Evolutionary conservation across 768 basidiomycete genomes (phyloP).

Genomic region (Boletus rufocinnamomeus): DNA sequence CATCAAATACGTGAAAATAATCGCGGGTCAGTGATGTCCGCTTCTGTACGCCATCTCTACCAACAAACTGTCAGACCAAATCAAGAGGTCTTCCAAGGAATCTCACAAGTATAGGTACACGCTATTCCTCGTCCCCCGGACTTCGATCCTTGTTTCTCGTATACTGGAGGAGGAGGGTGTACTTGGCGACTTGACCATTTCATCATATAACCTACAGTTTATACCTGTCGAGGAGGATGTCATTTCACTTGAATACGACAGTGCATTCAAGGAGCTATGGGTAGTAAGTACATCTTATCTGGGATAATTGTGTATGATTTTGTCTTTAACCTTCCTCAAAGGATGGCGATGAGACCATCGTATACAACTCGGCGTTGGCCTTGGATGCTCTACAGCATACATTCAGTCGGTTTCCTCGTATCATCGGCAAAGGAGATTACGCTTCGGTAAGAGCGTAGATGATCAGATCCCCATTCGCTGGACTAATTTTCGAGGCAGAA

Average conservation of each 20-base stretch:
- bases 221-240: slow-evolving; percentile 94
- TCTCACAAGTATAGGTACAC: slow-evolving; percentile 82
- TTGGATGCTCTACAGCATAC: slow-evolving; percentile 79
- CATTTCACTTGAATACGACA: slow-evolving; percentile 84
- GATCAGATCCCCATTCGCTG: not conserved
- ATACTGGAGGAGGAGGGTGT: slow-evolving; percentile 98
- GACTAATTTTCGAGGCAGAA: slow-evolving; percentile 49
- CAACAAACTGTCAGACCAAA: slow-evolving; percentile 67
- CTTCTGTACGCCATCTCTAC: slow-evolving; percentile 21
- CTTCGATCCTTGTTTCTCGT: slow-evolving; percentile 81
- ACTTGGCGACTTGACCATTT: slow-evolving; percentile 87
- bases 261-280: slow-evolving; percentile 86
- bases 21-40: slow-evolving; percentile 66
- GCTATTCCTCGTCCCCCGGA: slow-evolving; percentile 82
- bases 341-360: slow-evolving; percentile 91
- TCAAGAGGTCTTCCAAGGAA: slow-evolving; percentile 75
- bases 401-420: slow-evolving; percentile 88
- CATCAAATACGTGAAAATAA: slow-evolving; percentile 82
- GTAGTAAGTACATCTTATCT: slow-evolving; percentile 57
- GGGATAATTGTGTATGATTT: not conserved
- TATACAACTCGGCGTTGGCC: slow-evolving; percentile 89
- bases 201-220: slow-evolving; percentile 88
- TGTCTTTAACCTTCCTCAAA: slow-evolving; percentile 32
- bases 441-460: slow-evolving; percentile 56
- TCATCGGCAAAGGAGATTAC: slow-evolving; percentile 90